phyloP scores from a whole-genome alignment of 2,329 filamentous ascomycete genomes.

The Aspergillus nomiae region DNA sequence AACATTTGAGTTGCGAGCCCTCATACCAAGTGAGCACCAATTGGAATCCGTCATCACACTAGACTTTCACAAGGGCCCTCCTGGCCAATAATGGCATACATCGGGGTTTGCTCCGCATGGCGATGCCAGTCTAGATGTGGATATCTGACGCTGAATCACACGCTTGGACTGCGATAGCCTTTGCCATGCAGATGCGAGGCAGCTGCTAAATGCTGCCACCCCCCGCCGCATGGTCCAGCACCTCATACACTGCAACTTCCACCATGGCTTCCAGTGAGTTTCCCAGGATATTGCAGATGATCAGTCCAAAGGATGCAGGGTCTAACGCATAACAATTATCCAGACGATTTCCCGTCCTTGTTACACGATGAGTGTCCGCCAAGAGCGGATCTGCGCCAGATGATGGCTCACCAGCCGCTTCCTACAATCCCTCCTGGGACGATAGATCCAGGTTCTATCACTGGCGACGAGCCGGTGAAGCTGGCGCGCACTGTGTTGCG shows the following conservation, averaged over 20 bases:
- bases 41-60: neutral
- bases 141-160: neutral
- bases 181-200: neutral
- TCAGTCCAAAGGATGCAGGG: too few species aligned
- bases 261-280: neutral
- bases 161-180: neutral
- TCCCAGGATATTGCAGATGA: neutral
- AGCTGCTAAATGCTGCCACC: neutral
- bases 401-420: slow-evolving; percentile 28
- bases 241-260: neutral
- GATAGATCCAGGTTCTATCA: slow-evolving; percentile 15
- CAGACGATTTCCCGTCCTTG: neutral
- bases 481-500: slow-evolving; percentile 12
- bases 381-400: slow-evolving; percentile 23
- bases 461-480: slow-evolving; percentile 12
- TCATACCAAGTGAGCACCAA: neutral
- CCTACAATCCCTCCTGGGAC: slow-evolving; percentile 20
- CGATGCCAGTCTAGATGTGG: neutral
- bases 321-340: neutral
- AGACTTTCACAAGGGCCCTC: neutral
- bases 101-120: neutral
- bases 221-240: neutral
- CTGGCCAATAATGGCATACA: neutral
- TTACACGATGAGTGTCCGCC: slow-evolving; percentile 15
- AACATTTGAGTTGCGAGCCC: neutral